Conservation (phyloP, 2,329 filamentous ascomycete genomes). For the Dothidotthia symphoricarpi region DNA sequence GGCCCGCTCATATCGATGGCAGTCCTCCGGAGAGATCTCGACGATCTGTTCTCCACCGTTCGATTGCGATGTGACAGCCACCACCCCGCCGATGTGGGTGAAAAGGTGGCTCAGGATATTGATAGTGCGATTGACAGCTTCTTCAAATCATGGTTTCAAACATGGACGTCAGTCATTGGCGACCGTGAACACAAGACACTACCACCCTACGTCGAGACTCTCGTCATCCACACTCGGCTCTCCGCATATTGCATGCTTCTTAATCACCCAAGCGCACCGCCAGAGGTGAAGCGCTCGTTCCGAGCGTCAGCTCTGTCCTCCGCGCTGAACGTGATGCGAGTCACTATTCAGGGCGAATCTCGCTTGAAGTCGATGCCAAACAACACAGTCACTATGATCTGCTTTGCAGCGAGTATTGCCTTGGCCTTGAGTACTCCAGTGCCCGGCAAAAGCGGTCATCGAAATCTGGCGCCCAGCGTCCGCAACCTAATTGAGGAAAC, state of each 20-base stretch:
- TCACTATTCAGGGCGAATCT: conserved; percentile 68
- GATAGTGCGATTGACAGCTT: conserved; percentile 60
- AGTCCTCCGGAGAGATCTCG: conserved; percentile 65
- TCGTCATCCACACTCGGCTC: conserved; percentile 68
- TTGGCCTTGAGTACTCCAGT: conserved; percentile 48
- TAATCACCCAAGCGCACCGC: conserved; percentile 69
- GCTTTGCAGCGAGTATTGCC: conserved; percentile 58
- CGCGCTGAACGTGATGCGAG: conserved; percentile 71
- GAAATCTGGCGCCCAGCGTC: conserved; percentile 37
- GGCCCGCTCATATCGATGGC: conserved; percentile 71
- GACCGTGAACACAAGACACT: conserved; percentile 50
- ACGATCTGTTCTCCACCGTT: conserved; percentile 58
- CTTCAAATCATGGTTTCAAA: conserved; percentile 64
- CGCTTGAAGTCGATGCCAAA: conserved; percentile 74
- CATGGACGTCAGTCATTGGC: conserved; percentile 49
- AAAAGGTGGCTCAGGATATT: conserved; percentile 49
- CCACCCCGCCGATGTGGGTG: conserved; percentile 52
- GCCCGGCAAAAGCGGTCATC: conserved; percentile 18
- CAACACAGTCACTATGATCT: conserved; percentile 77
- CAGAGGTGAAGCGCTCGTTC: conserved; percentile 71
- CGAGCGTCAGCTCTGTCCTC: conserved; percentile 69
- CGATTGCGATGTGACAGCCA: conserved; percentile 61
- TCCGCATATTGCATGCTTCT: conserved; percentile 75
- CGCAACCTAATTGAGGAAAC: conserved; percentile 59
- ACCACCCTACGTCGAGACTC: conserved; percentile 72